Percentiles rank a stretch among this genome's conserved stretches.
These are phyloP conservation scores for Saposhnikovia divaricata DNA, from an alignment of 129 eudicot species.

Conservation along the genomic window DNA sequence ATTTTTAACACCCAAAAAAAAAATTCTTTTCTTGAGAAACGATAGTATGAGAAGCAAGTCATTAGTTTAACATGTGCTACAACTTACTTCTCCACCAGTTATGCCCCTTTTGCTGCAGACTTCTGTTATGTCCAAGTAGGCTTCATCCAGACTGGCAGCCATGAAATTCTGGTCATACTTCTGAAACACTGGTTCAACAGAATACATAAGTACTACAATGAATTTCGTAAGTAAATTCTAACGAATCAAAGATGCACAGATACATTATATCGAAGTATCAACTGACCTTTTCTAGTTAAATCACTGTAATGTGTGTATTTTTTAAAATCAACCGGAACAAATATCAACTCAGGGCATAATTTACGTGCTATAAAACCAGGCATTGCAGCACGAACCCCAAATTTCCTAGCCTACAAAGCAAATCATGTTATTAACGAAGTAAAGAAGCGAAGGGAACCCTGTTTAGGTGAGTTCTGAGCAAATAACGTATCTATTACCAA, in stretches of 20 bases:
- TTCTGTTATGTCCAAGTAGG: conserved; percentile 86
- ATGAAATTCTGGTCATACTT: conserved; percentile 76
- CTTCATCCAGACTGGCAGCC: conserved; percentile 96
- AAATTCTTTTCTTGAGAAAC: neutral
- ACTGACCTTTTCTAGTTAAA: conserved; percentile 85
- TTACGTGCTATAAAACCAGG: conserved; percentile 96
- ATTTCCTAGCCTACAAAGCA: conserved; percentile 73
- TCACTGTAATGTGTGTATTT: conserved; percentile 78
- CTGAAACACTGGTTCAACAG: conserved; percentile 45
- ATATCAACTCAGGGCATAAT: conserved; percentile 85
- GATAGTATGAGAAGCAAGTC: neutral
- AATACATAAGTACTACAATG: neutral
- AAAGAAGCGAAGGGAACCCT: conserved; percentile 7
- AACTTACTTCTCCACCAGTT: conserved; percentile 69
- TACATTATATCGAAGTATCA: conserved; percentile 1
- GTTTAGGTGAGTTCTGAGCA: neutral
- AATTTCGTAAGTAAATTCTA: neutral
- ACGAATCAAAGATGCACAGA: neutral
- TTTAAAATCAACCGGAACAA: conserved; percentile 84
- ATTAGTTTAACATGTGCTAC: neutral
- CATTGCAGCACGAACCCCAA: conserved; percentile 99
- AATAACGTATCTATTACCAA: neutral
- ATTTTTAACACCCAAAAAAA: neutral
- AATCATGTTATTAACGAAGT: conserved; percentile 1
- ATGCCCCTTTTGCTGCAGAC: conserved; percentile 64